Evolutionary conservation across 2,329 filamentous ascomycete genomes (phyloP), one percentile per base, ranked within the genome.

Genomic region (Botrytis squamosa): DNA sequence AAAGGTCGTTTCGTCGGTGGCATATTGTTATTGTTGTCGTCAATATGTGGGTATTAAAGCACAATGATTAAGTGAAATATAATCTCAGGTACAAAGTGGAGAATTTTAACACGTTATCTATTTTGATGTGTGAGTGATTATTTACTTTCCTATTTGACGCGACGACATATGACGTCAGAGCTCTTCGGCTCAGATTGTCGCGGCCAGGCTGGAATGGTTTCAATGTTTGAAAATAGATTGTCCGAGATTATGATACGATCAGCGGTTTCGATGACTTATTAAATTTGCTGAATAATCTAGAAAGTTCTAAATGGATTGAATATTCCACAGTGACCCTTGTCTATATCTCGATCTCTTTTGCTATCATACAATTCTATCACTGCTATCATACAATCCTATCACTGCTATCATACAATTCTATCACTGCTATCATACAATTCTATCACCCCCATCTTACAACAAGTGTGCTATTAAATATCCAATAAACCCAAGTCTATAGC

Each of bases 111-210:
- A 36, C 3, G 29, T 36, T 25, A 2, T 18, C 4, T 5, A 46
- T 33, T 14, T 25, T 29, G 18, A 22, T 22, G 40, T 6, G 10
- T 44, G n/a, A 9, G 33, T 14, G 36, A 20, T 20, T 6, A 18
- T 25, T 29, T 29, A 40, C 33, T 22, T 62, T 62, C 20, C 36
- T 25, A 14, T 22, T 4, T 38, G 20, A 62, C 40, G 40, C n/a
- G 62, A 64, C 40, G n/a, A 18, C 40, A 64, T 20, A 64, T 64
- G 62, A 64, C n/a, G 62, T 64, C 62, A 64, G 40, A 64, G 62
- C 40, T 64, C n/a, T 18, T 44, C 40, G n/a, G 25, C 9, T 20
- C 16, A 64, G 44, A 12, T 33, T 44, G 20, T 29, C 10, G 9
- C 16, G 14, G n/a, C 12, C 4, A 25, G 6, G 60, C 5, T 55